Evolutionary conservation across 2,329 filamentous ascomycete genomes (phyloP), one percentile per base, ranked within the genome.

Genomic region (Xylaria multiplex): DNA sequence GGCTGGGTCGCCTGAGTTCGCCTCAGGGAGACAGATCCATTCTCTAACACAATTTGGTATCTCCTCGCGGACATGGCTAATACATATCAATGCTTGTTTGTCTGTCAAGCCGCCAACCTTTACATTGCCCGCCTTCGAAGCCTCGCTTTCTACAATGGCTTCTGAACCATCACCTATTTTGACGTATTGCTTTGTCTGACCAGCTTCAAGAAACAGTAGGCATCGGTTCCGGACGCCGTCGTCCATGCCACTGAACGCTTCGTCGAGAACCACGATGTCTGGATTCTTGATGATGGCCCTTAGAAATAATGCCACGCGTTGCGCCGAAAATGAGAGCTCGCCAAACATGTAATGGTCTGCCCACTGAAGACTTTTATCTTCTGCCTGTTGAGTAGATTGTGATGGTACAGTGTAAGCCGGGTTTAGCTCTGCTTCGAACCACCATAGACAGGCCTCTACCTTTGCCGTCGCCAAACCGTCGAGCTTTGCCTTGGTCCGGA

Each of bases 1-100:
- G 9, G 91, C 88, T 16, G 84, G 79, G 40, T 75, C 72, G 1
- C 86, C 86, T 1, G 87, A 87, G 59, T 90, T 91, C 3, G 90
- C 85, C 78, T 94, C 91, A 1, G 95, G 93, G 35, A 97, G 81
- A 76, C 92, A 94, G 57, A 98, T 83, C 91, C 92, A 98, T 76
- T 96, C 89, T 53, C 93, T 82, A 27, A 97, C 86, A 70, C 90
- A 90, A 56, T 90, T 89, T 0, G 96, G 96, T 9, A 98, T 91
- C 78, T 99, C 96, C 73, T 97, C 93, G 68, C 89, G 90, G 67
- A 95, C 85, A 80, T 99, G 96, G 67, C 93, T 96, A 66, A 98
- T 95, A 69, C 94, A 93, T n/a, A 98, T 86, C 60, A 99, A 80
- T 0, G 93, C 93, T 79, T 98, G 95, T 24, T 87, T 78, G 0